Percentiles rank a stretch among this genome's conserved stretches.
These are phyloP conservation scores for Centrapalus pauciflorus DNA, from an alignment of 129 eudicot genomes.

Conservation along the genomic window DNA sequence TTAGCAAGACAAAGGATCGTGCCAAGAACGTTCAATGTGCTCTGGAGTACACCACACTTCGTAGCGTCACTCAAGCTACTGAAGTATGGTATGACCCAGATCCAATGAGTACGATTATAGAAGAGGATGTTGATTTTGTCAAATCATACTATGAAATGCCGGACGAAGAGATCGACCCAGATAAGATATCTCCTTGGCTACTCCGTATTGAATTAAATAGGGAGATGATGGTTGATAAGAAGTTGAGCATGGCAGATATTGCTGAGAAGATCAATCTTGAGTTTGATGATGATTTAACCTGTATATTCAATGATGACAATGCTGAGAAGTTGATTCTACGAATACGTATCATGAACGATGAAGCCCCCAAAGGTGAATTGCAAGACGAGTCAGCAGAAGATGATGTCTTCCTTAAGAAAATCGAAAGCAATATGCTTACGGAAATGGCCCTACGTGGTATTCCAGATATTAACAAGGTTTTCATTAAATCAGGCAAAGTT, in stretches of 20 bases:
- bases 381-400: slow-evolving; percentile 94
- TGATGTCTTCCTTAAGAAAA: slow-evolving; percentile 90
- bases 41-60: slow-evolving; percentile 77
- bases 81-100: slow-evolving; percentile 99
- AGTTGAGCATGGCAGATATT: slow-evolving; percentile 93
- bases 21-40: slow-evolving; percentile 97
- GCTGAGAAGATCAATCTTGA: slow-evolving; percentile 90
- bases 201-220: slow-evolving; percentile 87
- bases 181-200: slow-evolving; percentile 93
- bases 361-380: slow-evolving; percentile 86
- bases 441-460: slow-evolving; percentile 95
- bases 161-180: slow-evolving; percentile 90
- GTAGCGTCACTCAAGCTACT: slow-evolving; percentile 97
- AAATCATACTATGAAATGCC: slow-evolving; percentile 95
- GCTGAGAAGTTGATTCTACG: slow-evolving; percentile 92
- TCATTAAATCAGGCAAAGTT: slow-evolving; percentile 69
- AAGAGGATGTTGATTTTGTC: slow-evolving; percentile 95
- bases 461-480: slow-evolving; percentile 93
- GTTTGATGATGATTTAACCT: slow-evolving; percentile 83
- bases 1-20: slow-evolving; percentile 67
- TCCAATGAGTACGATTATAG: slow-evolving; percentile 88
- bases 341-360: slow-evolving; percentile 93
- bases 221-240: slow-evolving; percentile 99
- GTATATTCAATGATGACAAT: slow-evolving; percentile 91
- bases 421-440: slow-evolving; percentile 88